phyloP scores from a whole-genome alignment of 441 rosid genomes.

The Euphorbia schlechtendalii region DNA sequence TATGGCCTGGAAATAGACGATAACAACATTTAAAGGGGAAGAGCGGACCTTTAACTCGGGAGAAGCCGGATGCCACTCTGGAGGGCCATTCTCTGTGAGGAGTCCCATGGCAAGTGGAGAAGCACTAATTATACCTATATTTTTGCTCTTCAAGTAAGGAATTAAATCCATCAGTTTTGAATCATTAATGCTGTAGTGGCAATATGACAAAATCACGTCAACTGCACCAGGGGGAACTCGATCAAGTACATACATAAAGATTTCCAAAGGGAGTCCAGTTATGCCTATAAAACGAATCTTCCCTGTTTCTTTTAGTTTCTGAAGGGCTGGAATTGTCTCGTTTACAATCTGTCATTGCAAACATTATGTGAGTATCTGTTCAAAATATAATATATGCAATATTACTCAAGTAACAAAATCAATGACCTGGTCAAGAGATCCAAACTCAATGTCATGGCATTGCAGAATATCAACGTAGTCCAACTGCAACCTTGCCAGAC shows the following conservation, averaged over 20 bases:
- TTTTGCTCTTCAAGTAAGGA: conserved; percentile 84
- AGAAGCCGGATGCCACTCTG: conserved; percentile 96
- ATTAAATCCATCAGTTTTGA: conserved; percentile 57
- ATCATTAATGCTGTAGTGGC: conserved; percentile 78
- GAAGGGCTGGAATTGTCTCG: conserved; percentile 91
- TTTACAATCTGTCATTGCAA: conserved; percentile 52
- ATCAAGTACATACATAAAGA: conserved; percentile 77
- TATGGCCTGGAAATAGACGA: not conserved
- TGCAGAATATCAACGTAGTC: conserved; percentile 84
- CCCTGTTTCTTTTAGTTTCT: conserved; percentile 72
- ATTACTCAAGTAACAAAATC: not conserved
- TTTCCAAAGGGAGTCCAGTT: conserved; percentile 74
- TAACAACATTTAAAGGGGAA: conserved; percentile 2
- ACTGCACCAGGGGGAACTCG: conserved; percentile 66
- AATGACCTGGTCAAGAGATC: conserved; percentile 50
- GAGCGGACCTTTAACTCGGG: conserved; percentile 63
- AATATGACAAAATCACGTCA: conserved; percentile 75
- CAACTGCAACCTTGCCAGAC: conserved; percentile 73
- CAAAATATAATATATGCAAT: not conserved
- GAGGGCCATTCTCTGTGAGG: conserved; percentile 81
- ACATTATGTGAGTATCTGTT: not conserved
- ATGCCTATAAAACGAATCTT: conserved; percentile 80
- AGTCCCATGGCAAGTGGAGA: conserved; percentile 94
- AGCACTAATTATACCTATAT: conserved; percentile 77
- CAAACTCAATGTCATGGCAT: conserved; percentile 76